phyloP scores from a whole-genome alignment of 495 filamentous ascomycete species.

The Aspergillus leporis region DNA sequence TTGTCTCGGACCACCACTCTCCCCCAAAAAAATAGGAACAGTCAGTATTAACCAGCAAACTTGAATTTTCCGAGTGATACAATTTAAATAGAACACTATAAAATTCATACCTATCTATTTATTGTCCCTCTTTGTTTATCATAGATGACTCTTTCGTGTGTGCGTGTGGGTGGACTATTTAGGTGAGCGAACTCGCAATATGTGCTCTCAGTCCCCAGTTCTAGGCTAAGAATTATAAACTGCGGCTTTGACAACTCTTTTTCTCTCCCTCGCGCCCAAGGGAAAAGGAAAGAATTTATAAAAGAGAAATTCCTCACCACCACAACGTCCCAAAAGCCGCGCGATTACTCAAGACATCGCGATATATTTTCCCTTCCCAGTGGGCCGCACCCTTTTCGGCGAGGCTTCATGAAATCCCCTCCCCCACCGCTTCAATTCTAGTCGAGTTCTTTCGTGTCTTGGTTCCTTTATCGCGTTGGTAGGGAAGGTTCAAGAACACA shows the following conservation, averaged over 20 bases:
- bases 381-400: not conserved
- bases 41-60: too few relatives aligned
- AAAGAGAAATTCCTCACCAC: not conserved
- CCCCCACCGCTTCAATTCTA: conserved; percentile 8
- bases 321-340: not conserved
- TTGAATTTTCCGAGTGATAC: too few relatives aligned
- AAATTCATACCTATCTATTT: too few relatives aligned
- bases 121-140: too few relatives aligned
- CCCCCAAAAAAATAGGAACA: too few relatives aligned
- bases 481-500: conserved; percentile 13
- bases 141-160: too few relatives aligned
- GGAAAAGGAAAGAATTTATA: not conserved
- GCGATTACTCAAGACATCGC: not conserved
- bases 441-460: conserved; percentile 18
- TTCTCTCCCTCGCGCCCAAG: not conserved
- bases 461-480: conserved; percentile 13
- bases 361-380: not conserved
- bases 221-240: not conserved
- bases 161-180: not conserved
- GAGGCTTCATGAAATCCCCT: conserved; percentile 8
- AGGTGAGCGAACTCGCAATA: not conserved
- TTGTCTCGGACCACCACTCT: too few relatives aligned
- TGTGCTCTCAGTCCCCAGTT: too few relatives aligned
- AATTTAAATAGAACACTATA: too few relatives aligned
- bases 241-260: not conserved